These are phyloP conservation scores for Boletus fagicola DNA, from an alignment of 768 basidiomycete genomes.

Conservation along the genomic window DNA sequence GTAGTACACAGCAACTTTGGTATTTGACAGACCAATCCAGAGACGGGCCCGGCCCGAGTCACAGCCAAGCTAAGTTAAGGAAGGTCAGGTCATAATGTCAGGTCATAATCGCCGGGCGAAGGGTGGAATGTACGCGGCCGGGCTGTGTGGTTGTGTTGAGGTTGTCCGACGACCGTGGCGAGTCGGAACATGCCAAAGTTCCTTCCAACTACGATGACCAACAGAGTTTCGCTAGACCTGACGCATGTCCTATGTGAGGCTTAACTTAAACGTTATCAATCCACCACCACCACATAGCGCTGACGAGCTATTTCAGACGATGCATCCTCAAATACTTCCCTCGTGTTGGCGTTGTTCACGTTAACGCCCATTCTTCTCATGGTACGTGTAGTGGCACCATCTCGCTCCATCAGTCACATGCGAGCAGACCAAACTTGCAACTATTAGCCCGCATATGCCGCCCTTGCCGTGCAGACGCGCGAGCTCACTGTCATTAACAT, in stretches of 20 bases:
- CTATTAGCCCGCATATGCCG: conserved; percentile 73
- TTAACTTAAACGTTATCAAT: not conserved
- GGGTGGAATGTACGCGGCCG: not conserved
- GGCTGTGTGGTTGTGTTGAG: not conserved
- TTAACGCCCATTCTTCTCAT: conserved; percentile 71
- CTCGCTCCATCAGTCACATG: not conserved
- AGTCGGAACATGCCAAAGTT: not conserved
- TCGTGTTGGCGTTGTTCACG: conserved; percentile 60
- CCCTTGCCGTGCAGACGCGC: conserved; percentile 68
- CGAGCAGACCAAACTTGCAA: conserved; percentile 7
- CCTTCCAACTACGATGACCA: conserved; percentile 7
- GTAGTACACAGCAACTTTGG: conserved; percentile 10
- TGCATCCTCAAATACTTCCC: conserved; percentile 54
- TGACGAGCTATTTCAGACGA: conserved; percentile 45
- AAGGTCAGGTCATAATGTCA: not conserved
- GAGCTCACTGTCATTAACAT: conserved; percentile 79
- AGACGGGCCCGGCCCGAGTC: not conserved
- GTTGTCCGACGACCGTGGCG: not conserved
- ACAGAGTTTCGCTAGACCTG: conserved; percentile 53
- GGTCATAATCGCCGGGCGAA: not conserved
- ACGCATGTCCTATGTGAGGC: conserved; percentile 66
- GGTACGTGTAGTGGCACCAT: conserved; percentile 39
- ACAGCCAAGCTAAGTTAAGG: not conserved
- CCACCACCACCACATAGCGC: not conserved
- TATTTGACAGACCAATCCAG: not conserved